Conservation (phyloP, 495 filamentous ascomycete genomes). For the Parathielavia hyrcaniae region DNA sequence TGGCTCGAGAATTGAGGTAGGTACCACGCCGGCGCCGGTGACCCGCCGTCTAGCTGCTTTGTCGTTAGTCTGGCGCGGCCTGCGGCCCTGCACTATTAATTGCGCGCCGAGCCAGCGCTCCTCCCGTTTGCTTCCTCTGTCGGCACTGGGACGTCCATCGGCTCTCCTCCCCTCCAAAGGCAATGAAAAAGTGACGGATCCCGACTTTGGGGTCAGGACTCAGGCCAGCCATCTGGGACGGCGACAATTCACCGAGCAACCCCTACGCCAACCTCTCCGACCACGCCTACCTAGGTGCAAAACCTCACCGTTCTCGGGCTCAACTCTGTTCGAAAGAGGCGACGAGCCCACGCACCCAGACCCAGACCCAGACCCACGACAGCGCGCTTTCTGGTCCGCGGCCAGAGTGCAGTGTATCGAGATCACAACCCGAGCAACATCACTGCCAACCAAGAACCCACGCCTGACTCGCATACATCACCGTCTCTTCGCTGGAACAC, state of each 20-base stretch:
- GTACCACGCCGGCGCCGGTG: conserved; percentile 4
- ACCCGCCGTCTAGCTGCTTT: background rate
- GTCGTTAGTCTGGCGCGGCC: conserved; percentile 1
- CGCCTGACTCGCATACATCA: background rate
- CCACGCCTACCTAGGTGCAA: background rate
- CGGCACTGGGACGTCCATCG: background rate
- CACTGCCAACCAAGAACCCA: background rate
- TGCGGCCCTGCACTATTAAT: background rate
- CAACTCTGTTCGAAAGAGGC: background rate
- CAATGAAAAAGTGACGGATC: conserved; percentile 3
- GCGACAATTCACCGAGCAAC: background rate
- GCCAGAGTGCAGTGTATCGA: background rate
- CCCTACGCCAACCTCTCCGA: background rate
- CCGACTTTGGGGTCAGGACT: background rate
- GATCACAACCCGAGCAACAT: background rate
- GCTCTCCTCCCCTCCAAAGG: background rate
- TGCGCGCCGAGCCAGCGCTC: conserved; percentile 11
- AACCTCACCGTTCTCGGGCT: background rate
- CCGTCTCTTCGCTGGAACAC: background rate
- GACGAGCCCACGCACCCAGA: background rate
- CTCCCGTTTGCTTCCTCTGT: background rate
- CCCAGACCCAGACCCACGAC: background rate
- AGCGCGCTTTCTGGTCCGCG: conserved; percentile 13
- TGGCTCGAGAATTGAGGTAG: no score
- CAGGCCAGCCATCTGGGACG: background rate